phyloP scores from a whole-genome alignment of 768 basidiomycete genomes.

The Tephrocybe rancida region DNA sequence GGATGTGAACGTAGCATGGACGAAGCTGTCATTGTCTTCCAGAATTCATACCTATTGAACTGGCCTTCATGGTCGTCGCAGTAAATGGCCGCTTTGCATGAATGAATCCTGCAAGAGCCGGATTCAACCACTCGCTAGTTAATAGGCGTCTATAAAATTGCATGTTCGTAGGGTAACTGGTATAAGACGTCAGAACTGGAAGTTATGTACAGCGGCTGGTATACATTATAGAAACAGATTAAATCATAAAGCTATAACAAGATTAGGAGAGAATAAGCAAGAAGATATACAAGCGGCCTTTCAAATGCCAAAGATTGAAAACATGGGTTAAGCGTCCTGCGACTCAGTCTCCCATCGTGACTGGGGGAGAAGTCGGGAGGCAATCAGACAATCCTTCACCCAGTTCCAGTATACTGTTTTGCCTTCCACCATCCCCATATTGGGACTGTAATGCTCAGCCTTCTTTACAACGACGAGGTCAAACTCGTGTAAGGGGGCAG shows the following conservation, averaged over 20 bases:
- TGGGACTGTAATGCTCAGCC: conserved; percentile 28
- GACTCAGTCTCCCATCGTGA: conserved; percentile 28
- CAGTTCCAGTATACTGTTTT: conserved; percentile 60
- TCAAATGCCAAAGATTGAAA: background rate
- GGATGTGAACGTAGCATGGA: conserved; percentile 14
- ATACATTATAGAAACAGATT: too few species aligned
- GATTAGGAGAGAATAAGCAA: background rate
- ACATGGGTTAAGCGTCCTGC: conserved; percentile 16
- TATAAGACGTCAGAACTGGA: too few species aligned
- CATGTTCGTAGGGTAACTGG: too few species aligned
- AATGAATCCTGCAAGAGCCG: too few species aligned
- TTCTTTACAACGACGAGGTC: conserved; percentile 70
- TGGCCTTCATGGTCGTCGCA: too few species aligned
- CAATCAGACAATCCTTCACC: conserved; percentile 79
- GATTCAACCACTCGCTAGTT: too few species aligned
- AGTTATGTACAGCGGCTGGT: too few species aligned
- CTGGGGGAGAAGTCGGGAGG: conserved; percentile 51
- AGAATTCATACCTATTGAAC: too few species aligned
- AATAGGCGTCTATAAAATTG: too few species aligned
- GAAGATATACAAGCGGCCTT: too few species aligned
- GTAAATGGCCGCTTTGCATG: too few species aligned
- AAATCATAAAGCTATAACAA: too few species aligned
- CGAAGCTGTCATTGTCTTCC: background rate
- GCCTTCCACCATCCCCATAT: conserved; percentile 20
- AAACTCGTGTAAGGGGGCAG: conserved; percentile 38